phyloP scores from a whole-genome alignment of 1,139 yeast genomes.

The Scheffersomyces titani region DNA sequence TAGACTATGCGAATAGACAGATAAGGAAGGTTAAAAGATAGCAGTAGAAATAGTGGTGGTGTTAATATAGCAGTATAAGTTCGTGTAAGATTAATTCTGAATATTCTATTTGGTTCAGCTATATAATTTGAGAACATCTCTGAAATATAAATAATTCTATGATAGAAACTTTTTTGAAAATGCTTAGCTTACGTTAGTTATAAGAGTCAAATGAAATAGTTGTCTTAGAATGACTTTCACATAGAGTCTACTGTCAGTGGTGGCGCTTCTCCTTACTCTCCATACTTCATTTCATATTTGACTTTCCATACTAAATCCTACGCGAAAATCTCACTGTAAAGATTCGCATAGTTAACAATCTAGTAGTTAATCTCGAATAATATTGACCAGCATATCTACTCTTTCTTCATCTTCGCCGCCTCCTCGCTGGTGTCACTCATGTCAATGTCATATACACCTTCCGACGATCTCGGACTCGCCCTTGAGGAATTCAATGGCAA shows the following conservation, averaged over 20 bases:
- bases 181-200: too few relatives aligned
- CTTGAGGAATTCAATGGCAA: background rate
- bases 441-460: background rate
- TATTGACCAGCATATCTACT: background rate
- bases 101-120: too few relatives aligned
- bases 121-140: too few relatives aligned
- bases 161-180: too few relatives aligned
- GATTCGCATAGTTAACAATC: background rate
- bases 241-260: too few relatives aligned
- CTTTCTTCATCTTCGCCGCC: background rate
- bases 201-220: background rate
- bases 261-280: background rate
- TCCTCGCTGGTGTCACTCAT: background rate
- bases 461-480: background rate
- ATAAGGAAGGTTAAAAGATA: background rate
- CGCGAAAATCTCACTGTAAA: background rate
- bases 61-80: too few relatives aligned
- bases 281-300: background rate
- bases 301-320: background rate
- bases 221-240: background rate
- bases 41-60: background rate
- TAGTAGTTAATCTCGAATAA: background rate
- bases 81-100: too few relatives aligned
- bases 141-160: too few relatives aligned
- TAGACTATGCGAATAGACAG: constrained; percentile 1